Base-by-base conservation (phyloP, 2,329 filamentous ascomycete species). In the Triangularia setosa region DNA sequence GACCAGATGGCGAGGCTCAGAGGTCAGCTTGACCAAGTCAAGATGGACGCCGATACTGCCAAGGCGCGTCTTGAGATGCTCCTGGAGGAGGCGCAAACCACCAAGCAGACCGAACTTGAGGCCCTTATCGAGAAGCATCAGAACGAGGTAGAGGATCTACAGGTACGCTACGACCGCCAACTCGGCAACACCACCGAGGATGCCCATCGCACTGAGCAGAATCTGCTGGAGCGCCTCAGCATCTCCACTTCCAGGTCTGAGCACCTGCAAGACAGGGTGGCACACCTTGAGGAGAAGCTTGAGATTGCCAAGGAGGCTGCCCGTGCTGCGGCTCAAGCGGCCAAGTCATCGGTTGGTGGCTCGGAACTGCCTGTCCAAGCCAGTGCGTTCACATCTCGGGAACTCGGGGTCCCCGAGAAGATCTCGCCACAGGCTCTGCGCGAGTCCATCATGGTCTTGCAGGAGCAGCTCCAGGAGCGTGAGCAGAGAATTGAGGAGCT, bases 381-480 rank as follows among this genome's bases (percentile, higher is more conserved):
- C 27, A 78, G 75, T 69, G 61, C 69, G 18, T 74, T 73, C 57
- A 70, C 73, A 28, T 75, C 77, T n/a, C 77, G 79, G 48, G 73
- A 73, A 18, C 75, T 79, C 65, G 83, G 84, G 23, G 78, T 88
- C 3, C 90, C 92, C 0, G 92, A 95, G 75, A 96, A 90, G 81
- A 92, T 97, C 64, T 97, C 94, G 2, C 92, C 93, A 0, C 94
- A 98, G 77, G 95, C 95, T 6, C 85, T 99, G 30, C 90, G 95
- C 28, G 95, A 99, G 77, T 97, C 93, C 0, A 97, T 99, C 73
- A 88, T 96, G 78, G 95, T 97, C 18, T 83, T 99, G 25, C 95
- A 99, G 78, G 94, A 98, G 76, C 95, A 99, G 76, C 84, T 99
- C 6, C 95, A 98, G 76, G 92, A 95, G 71, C 93, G 95, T 61